Evolutionary conservation across 352 stramenopile genomes (phyloP).

Genomic region (Pythium utonaiense): DNA sequence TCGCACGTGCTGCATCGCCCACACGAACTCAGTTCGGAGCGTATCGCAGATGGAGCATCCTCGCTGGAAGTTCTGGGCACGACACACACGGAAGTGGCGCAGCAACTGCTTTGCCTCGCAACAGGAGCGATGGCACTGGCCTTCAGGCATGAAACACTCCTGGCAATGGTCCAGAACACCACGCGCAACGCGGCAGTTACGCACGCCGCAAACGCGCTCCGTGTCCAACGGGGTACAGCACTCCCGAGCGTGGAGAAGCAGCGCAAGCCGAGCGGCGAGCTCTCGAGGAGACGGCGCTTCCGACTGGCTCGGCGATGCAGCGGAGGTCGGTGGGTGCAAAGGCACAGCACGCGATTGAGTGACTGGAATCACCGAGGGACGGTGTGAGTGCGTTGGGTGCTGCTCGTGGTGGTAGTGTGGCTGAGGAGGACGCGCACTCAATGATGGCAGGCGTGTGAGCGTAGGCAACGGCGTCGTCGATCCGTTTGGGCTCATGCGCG

Average conservation of each 20-base stretch:
- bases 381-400: background rate
- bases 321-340: background rate
- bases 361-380: background rate
- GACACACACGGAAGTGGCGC: conserved; percentile 45
- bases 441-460: conserved; percentile 20
- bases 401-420: background rate
- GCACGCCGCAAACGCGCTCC: conserved; percentile 27
- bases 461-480: conserved; percentile 3
- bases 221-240: conserved; percentile 34
- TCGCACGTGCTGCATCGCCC: conserved; percentile 32
- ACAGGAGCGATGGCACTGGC: conserved; percentile 41
- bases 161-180: conserved; percentile 54
- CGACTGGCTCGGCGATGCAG: background rate
- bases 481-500: conserved; percentile 8
- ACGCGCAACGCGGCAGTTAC: conserved; percentile 42
- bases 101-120: conserved; percentile 43
- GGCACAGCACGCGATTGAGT: conserved; percentile 1
- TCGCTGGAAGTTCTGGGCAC: conserved; percentile 22
- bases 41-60: conserved; percentile 29
- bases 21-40: conserved; percentile 31
- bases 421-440: conserved; percentile 9
- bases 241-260: conserved; percentile 46
- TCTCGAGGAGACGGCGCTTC: conserved; percentile 25
- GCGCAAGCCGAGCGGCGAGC: conserved; percentile 33
- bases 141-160: conserved; percentile 39